Evolutionary conservation across 257 asterid species (phyloP).

Genomic region (Anisodus tanguticus): DNA sequence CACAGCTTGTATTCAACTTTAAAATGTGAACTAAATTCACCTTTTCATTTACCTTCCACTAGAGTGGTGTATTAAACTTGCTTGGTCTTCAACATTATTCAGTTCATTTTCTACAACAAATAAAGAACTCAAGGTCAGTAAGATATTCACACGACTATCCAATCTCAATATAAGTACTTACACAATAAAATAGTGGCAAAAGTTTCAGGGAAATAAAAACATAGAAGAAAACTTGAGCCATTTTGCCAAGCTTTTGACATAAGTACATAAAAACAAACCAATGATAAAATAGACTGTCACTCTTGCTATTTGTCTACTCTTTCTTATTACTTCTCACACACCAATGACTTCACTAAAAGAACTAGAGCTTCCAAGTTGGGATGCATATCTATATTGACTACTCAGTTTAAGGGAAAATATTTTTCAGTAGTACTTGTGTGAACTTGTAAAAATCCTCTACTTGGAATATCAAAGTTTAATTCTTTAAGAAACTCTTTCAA

Average conservation of each 20-base stretch:
- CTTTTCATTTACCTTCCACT: slow-evolving; percentile 68
- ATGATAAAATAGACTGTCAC: not conserved
- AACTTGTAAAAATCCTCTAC: not conserved
- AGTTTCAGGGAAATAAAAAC: not conserved
- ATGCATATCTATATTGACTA: not conserved
- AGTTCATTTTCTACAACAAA: slow-evolving; percentile 55
- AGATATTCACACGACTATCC: not conserved
- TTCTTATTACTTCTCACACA: not conserved
- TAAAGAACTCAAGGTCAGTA: slow-evolving; percentile 29
- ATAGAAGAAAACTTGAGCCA: slow-evolving; percentile 4
- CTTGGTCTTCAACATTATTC: slow-evolving; percentile 42
- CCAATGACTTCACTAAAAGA: slow-evolving; percentile 5
- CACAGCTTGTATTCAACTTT: not conserved
- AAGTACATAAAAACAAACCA: slow-evolving; percentile 10
- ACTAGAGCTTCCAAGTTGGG: not conserved
- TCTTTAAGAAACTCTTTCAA: slow-evolving; percentile 20
- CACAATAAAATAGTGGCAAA: slow-evolving; percentile 5
- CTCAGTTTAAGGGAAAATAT: slow-evolving; percentile 8
- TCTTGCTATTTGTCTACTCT: not conserved
- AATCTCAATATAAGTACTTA: not conserved
- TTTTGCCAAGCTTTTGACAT: slow-evolving; percentile 17
- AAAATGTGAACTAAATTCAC: slow-evolving; percentile 50
- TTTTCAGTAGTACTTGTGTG: not conserved
- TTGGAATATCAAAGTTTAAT: not conserved
- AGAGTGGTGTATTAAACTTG: slow-evolving; percentile 38